Evolutionary conservation across 2,329 filamentous ascomycete species (phyloP).

Genomic region (Ustulina deusta): DNA sequence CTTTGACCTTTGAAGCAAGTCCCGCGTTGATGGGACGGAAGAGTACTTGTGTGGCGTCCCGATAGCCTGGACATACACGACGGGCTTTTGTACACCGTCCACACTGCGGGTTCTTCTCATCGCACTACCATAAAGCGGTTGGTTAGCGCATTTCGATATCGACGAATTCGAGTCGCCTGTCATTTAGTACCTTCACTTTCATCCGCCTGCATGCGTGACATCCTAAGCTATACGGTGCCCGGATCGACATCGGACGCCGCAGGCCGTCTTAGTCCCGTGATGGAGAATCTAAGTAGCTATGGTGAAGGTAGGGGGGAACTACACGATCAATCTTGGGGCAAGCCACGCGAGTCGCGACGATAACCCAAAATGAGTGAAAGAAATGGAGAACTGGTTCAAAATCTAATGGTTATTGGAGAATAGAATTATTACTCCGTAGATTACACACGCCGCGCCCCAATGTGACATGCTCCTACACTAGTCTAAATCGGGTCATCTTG

Average conservation of each 20-base stretch:
- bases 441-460: neutral
- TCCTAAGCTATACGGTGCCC: slow-evolving; percentile 30
- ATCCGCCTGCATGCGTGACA: slow-evolving; percentile 35
- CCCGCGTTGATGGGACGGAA: slow-evolving; percentile 27
- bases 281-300: neutral
- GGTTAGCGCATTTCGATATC: slow-evolving; percentile 4
- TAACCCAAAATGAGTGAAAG: slow-evolving; percentile 13
- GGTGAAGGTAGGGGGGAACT: neutral
- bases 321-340: slow-evolving; percentile 1
- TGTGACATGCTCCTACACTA: slow-evolving; percentile 6
- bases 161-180: neutral
- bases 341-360: slow-evolving; percentile 20
- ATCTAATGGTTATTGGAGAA: neutral
- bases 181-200: slow-evolving; percentile 33
- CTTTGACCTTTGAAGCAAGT: slow-evolving; percentile 6
- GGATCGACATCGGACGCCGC: slow-evolving; percentile 18
- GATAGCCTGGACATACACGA: slow-evolving; percentile 33
- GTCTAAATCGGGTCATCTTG: slow-evolving; percentile 6
- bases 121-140: slow-evolving; percentile 23
- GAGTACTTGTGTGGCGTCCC: slow-evolving; percentile 21
- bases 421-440: neutral
- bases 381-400: neutral
- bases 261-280: neutral
- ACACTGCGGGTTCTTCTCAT: slow-evolving; percentile 31
- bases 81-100: slow-evolving; percentile 26